Evolutionary conservation across 805 yeast genomes (phyloP).

Genomic region (Torulaspora maleeae): DNA sequence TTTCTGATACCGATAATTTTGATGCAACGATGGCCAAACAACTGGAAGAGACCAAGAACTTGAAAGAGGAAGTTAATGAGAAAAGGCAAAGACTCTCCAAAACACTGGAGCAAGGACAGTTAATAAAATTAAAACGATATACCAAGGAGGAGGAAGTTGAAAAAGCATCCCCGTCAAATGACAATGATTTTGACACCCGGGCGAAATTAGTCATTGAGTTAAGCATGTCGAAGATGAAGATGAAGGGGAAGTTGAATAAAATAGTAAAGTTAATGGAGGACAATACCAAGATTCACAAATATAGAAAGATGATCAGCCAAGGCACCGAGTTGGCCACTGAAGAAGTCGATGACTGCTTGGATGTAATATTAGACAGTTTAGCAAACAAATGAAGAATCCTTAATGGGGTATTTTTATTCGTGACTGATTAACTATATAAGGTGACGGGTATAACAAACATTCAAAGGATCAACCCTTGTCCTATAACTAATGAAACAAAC

Average conservation of each 20-base stretch:
- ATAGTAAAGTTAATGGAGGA: slow-evolving; percentile 36
- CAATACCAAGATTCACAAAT: slow-evolving; percentile 57
- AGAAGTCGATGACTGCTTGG: slow-evolving; percentile 63
- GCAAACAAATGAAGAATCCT: slow-evolving; percentile 6
- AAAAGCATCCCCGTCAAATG: slow-evolving; percentile 3
- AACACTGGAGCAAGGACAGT: slow-evolving; percentile 33
- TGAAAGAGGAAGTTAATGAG: slow-evolving; percentile 11
- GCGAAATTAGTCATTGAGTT: slow-evolving; percentile 31
- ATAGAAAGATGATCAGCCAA: slow-evolving; percentile 60
- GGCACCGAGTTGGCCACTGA: slow-evolving; percentile 64
- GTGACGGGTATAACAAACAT: slow-evolving; percentile 7
- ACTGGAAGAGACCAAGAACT: slow-evolving; percentile 15
- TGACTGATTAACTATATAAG: slow-evolving; percentile 6
- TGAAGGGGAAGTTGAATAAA: slow-evolving; percentile 36
- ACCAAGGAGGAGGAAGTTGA: slow-evolving; percentile 1
- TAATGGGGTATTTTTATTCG: not conserved
- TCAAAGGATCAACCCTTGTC: slow-evolving; percentile 14
- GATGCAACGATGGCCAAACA: slow-evolving; percentile 52
- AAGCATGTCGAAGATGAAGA: slow-evolving; percentile 41
- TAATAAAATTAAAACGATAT: slow-evolving; percentile 8
- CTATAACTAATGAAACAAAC: slow-evolving; percentile 5
- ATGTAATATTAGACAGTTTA: slow-evolving; percentile 45
- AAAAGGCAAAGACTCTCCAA: slow-evolving; percentile 25
- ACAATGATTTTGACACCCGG: slow-evolving; percentile 20
- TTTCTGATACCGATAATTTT: slow-evolving; percentile 72